phyloP scores from a whole-genome alignment of 1,284 basidiomycete genomes.

The Cystobasidium pallidum region DNA sequence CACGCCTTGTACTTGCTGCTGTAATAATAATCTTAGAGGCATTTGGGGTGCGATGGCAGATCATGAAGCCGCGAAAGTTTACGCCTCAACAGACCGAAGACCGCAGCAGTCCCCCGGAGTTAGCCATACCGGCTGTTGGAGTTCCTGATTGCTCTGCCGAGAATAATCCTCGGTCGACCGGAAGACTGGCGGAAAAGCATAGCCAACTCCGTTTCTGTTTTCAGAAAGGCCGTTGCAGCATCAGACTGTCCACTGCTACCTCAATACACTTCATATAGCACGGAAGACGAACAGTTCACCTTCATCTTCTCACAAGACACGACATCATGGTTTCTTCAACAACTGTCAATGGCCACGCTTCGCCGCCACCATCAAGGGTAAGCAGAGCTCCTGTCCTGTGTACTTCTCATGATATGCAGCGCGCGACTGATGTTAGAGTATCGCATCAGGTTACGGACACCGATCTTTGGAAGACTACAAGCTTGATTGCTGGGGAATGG shows the following conservation, averaged over 20 bases:
- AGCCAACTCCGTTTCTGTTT: background rate
- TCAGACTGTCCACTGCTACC: background rate
- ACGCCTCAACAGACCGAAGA: no score
- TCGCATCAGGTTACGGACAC: conserved; percentile 67
- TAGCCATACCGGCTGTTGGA: background rate
- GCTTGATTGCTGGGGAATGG: conserved; percentile 79
- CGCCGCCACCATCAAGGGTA: conserved; percentile 2
- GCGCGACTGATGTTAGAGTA: background rate
- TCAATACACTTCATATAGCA: background rate
- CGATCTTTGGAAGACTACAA: conserved; percentile 72
- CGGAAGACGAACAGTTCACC: no score
- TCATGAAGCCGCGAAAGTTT: no score
- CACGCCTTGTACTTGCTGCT: no score
- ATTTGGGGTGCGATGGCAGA: no score
- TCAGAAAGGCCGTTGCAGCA: background rate
- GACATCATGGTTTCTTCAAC: conserved; percentile 2
- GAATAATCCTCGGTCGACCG: background rate
- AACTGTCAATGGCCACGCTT: conserved; percentile 6
- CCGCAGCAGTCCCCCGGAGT: background rate
- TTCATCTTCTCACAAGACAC: background rate
- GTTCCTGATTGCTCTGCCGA: background rate
- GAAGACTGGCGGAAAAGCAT: background rate
- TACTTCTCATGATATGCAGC: no score
- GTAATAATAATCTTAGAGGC: no score
- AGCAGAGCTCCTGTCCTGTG: background rate